Evolutionary conservation across 257 asterid species (phyloP).

Genomic region (Capsicum pubescens): DNA sequence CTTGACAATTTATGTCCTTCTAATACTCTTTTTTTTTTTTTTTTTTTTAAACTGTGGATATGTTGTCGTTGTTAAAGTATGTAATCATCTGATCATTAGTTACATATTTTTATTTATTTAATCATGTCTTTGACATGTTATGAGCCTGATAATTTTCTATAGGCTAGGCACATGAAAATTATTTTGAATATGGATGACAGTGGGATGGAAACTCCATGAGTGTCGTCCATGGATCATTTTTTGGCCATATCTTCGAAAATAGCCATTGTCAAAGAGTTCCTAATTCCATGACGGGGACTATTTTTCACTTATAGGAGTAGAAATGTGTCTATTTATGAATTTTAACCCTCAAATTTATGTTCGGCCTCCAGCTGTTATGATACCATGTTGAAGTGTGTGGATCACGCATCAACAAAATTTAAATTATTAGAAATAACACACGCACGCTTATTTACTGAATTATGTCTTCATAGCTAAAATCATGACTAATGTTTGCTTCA

Average conservation of each 20-base stretch:
- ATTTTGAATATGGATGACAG: not conserved
- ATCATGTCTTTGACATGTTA: not conserved
- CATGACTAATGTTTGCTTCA: not conserved
- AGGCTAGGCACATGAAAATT: not conserved
- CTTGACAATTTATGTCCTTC: not conserved
- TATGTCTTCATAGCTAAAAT: not conserved
- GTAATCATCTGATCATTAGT: not conserved
- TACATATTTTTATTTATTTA: not conserved
- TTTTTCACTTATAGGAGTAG: not conserved
- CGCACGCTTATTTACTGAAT: not conserved
- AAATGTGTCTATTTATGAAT: not conserved
- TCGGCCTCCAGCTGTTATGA: not conserved
- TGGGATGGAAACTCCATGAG: not conserved
- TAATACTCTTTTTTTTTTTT: not conserved
- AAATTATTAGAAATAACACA: not conserved
- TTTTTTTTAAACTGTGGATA: not conserved
- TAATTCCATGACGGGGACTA: not conserved
- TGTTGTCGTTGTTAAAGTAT: not conserved
- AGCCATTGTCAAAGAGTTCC: no score
- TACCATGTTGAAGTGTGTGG: not conserved
- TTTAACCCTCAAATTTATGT: not conserved
- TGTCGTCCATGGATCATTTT: no score
- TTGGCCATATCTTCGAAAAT: no score
- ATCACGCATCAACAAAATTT: no score
- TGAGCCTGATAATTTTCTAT: not conserved